Percentiles rank a stretch among this genome's conserved stretches.
Evolutionary conservation across 495 filamentous ascomycete genomes (phyloP).

Genomic region (Penicillium soppii): DNA sequence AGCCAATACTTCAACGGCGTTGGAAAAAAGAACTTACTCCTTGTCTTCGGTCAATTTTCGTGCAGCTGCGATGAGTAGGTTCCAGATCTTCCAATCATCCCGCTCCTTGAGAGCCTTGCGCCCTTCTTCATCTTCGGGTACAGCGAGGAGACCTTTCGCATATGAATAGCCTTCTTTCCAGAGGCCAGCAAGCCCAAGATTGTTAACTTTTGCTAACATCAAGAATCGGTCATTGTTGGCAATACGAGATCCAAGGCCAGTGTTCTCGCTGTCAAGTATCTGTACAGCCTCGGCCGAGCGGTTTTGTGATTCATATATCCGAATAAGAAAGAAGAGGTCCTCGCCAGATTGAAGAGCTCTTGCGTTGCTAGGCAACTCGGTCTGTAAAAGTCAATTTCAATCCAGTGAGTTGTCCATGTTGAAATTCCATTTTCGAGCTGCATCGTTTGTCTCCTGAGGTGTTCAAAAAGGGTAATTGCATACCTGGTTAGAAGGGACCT

Average conservation of each 20-base stretch:
- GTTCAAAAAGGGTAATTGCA: constrained; percentile 6
- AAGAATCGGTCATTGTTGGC: constrained; percentile 54
- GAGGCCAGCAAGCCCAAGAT: constrained; percentile 40
- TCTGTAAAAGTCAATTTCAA: constrained; percentile 23
- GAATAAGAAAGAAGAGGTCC: constrained; percentile 54
- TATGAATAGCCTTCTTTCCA: constrained; percentile 50
- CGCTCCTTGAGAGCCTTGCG: constrained; percentile 40
- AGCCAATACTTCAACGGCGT: not conserved
- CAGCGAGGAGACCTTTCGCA: constrained; percentile 38
- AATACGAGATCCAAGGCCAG: constrained; percentile 51
- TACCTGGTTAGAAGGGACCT: constrained; percentile 49
- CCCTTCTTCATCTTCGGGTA: constrained; percentile 31
- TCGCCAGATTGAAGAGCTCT: constrained; percentile 54
- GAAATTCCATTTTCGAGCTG: not conserved
- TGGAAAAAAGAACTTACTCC: constrained; percentile 29
- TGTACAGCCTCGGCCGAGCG: constrained; percentile 47
- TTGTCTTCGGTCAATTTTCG: constrained; percentile 24
- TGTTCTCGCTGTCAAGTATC: constrained; percentile 50
- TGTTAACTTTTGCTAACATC: constrained; percentile 42
- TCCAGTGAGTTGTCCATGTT: not conserved
- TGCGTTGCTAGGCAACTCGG: constrained; percentile 42
- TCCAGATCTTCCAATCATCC: constrained; percentile 61
- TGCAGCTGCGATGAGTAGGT: constrained; percentile 34
- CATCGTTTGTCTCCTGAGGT: not conserved
- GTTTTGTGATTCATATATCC: constrained; percentile 49